Conservation (phyloP, 148 eudicot species). For the Limonium bicolor region DNA sequence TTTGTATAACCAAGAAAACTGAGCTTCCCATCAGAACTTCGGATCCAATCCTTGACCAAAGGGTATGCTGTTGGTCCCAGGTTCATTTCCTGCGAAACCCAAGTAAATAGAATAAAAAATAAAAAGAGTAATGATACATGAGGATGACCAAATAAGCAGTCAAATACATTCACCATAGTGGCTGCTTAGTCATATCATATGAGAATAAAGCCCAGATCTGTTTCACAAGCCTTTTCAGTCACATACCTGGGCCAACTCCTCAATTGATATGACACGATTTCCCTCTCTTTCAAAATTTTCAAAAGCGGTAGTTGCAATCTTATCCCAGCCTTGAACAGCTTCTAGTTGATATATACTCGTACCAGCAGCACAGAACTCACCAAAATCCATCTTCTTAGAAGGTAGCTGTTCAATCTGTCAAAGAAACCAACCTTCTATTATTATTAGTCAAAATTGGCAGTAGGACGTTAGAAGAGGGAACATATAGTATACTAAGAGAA, state of each 20-base stretch:
- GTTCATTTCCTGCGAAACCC: slow-evolving; percentile 56
- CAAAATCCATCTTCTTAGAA: slow-evolving; percentile 49
- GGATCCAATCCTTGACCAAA: slow-evolving; percentile 83
- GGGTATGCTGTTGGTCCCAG: slow-evolving; percentile 47
- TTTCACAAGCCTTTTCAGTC: too few relatives aligned
- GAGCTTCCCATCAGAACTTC: slow-evolving; percentile 61
- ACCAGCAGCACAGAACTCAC: slow-evolving; percentile 83
- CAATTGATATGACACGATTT: slow-evolving; percentile 44
- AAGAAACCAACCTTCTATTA: too few relatives aligned
- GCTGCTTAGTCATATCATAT: too few relatives aligned
- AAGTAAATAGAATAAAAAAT: too few relatives aligned
- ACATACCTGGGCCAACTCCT: slow-evolving; percentile 67
- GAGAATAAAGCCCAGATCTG: too few relatives aligned
- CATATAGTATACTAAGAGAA: too few relatives aligned
- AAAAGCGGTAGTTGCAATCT: slow-evolving; percentile 51
- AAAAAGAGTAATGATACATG: too few relatives aligned
- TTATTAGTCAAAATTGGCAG: too few relatives aligned
- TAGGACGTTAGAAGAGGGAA: too few relatives aligned
- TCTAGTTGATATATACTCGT: slow-evolving; percentile 79
- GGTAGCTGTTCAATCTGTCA: slow-evolving; percentile 71
- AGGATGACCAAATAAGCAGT: too few relatives aligned
- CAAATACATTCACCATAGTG: too few relatives aligned
- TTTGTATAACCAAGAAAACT: slow-evolving; percentile 85
- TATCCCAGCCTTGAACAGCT: slow-evolving; percentile 87
- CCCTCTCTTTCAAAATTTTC: slow-evolving; percentile 69